These are phyloP conservation scores for Solanum phureja DNA, from an alignment of 257 asterid species.

Conservation along the genomic window DNA sequence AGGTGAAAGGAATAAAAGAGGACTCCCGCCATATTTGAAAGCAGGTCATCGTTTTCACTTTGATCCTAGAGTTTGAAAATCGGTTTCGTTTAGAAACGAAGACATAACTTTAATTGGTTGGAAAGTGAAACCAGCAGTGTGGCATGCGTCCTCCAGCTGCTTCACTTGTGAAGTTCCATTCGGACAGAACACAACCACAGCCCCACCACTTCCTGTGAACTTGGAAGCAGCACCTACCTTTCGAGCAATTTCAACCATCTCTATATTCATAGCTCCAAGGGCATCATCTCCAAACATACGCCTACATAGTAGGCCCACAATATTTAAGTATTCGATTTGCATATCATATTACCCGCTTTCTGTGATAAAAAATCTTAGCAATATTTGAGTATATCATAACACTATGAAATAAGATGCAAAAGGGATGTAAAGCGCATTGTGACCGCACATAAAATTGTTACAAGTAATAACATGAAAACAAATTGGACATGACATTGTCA, in stretches of 20 bases:
- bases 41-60: background rate
- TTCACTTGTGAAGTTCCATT: constrained; percentile 68
- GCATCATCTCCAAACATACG: constrained; percentile 82
- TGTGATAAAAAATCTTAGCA: background rate
- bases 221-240: constrained; percentile 75
- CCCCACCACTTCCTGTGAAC: constrained; percentile 97
- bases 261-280: constrained; percentile 77
- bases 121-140: constrained; percentile 49
- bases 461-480: background rate
- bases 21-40: background rate
- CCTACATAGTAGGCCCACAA: constrained; percentile 16
- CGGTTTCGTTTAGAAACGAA: constrained; percentile 33
- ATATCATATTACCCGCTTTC: background rate
- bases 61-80: constrained; percentile 34
- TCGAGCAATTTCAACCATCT: constrained; percentile 88
- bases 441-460: background rate
- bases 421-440: background rate
- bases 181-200: constrained; percentile 77
- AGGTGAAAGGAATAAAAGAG: background rate
- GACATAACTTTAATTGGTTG: constrained; percentile 49
- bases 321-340: background rate
- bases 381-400: background rate
- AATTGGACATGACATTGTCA: background rate
- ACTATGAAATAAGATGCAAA: background rate
- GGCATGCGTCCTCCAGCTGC: constrained; percentile 60